Evolutionary conservation across 1,284 basidiomycete genomes (phyloP).

Genomic region (Ganoderma resinaceum): DNA sequence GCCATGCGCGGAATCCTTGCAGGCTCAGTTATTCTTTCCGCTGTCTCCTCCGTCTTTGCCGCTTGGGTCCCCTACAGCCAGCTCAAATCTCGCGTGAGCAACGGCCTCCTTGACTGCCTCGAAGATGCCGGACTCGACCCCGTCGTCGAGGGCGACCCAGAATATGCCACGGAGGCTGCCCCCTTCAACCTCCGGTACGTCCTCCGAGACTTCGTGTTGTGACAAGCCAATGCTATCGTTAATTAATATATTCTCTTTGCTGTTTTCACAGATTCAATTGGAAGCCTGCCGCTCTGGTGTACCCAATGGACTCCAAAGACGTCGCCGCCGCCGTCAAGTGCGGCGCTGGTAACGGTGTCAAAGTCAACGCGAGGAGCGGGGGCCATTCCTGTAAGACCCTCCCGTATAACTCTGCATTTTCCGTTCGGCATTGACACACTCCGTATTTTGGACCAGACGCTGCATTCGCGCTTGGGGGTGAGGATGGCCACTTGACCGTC

Average conservation of each 20-base stretch:
- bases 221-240: neutral
- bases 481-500: slow-evolving; percentile 22
- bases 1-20: slow-evolving; percentile 11
- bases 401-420: neutral
- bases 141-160: slow-evolving; percentile 16
- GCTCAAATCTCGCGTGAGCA: slow-evolving; percentile 9
- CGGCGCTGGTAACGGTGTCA: slow-evolving; percentile 9
- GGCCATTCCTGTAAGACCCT: slow-evolving; percentile 19
- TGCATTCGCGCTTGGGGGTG: slow-evolving; percentile 17
- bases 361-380: slow-evolving; percentile 21
- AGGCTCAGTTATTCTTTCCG: slow-evolving; percentile 12
- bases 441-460: slow-evolving; percentile 3
- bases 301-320: slow-evolving; percentile 5
- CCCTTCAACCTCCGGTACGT: slow-evolving; percentile 21
- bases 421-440: neutral
- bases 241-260: neutral
- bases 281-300: slow-evolving; percentile 15
- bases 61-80: slow-evolving; percentile 12
- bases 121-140: slow-evolving; percentile 12
- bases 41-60: slow-evolving; percentile 3
- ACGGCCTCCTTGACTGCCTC: slow-evolving; percentile 10
- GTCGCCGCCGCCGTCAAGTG: slow-evolving; percentile 17
- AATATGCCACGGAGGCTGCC: slow-evolving; percentile 11
- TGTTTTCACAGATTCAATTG: slow-evolving; percentile 1
- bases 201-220: too few species aligned